Percentiles rank a stretch among this genome's conserved stretches.
These are phyloP conservation scores for Paramyrothecium roridum DNA, from an alignment of 2,329 filamentous ascomycete species.

Conservation along the genomic window DNA sequence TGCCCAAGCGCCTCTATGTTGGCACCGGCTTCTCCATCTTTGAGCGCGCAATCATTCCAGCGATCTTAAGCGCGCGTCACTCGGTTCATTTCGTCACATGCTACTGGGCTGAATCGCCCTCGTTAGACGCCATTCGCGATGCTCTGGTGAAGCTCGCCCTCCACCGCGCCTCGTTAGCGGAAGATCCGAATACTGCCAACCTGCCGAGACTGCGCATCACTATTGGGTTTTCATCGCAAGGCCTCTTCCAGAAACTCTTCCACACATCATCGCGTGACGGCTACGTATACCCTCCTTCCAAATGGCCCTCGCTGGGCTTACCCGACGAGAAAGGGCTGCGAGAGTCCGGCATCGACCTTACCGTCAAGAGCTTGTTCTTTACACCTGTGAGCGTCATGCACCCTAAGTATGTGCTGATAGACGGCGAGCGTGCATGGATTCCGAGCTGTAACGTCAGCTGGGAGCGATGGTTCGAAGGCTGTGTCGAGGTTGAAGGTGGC, in stretches of 20 bases:
- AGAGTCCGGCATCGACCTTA: constrained; percentile 60
- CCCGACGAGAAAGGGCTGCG: constrained; percentile 50
- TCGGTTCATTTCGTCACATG: constrained; percentile 78
- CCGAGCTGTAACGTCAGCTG: constrained; percentile 84
- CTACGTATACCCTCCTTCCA: constrained; percentile 53
- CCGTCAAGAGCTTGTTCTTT: constrained; percentile 76
- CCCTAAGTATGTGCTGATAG: constrained; percentile 76
- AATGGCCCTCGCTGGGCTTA: constrained; percentile 65
- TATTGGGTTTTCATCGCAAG: constrained; percentile 74
- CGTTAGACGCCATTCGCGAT: constrained; percentile 53
- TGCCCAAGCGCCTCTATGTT: constrained; percentile 44
- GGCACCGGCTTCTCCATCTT: constrained; percentile 59
- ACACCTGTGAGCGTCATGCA: constrained; percentile 84
- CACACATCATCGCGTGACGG: constrained; percentile 64
- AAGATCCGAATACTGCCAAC: constrained; percentile 13
- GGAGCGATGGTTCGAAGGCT: constrained; percentile 85
- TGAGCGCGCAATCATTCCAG: constrained; percentile 53
- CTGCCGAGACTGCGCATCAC: constrained; percentile 52
- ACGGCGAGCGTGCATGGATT: constrained; percentile 62
- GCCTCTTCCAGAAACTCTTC: constrained; percentile 70
- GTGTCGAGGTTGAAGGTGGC: constrained; percentile 61
- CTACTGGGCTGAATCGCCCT: constrained; percentile 72
- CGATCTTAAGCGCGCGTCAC: constrained; percentile 54
- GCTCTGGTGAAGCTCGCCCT: constrained; percentile 58
- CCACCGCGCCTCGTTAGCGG: constrained; percentile 14